Conservation (phyloP, 345 rosid species). For the Moringa oleifera region DNA sequence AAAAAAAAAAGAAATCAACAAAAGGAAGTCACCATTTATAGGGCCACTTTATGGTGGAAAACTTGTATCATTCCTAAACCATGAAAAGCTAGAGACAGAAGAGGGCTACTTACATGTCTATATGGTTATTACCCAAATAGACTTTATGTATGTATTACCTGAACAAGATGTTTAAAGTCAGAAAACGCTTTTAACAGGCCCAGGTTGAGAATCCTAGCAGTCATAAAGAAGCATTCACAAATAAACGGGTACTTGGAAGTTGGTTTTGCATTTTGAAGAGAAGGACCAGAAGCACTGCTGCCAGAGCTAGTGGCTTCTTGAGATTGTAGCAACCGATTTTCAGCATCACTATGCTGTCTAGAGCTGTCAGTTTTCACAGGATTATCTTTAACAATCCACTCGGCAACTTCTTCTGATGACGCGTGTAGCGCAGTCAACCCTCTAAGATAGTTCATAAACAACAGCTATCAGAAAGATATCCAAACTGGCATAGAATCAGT, state of each 20-base stretch:
- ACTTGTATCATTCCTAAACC: background rate
- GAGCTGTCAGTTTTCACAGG: slow-evolving; percentile 23
- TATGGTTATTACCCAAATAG: slow-evolving; percentile 2
- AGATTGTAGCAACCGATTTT: slow-evolving; percentile 59
- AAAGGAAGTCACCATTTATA: background rate
- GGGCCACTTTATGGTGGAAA: background rate
- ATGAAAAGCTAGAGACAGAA: background rate
- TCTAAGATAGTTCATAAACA: slow-evolving; percentile 33
- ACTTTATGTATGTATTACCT: slow-evolving; percentile 46
- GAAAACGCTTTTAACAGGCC: slow-evolving; percentile 95
- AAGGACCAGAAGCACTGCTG: slow-evolving; percentile 27
- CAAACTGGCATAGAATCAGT: slow-evolving; percentile 4
- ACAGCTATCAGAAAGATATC: slow-evolving; percentile 11
- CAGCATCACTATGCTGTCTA: slow-evolving; percentile 32
- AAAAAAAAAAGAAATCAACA: background rate
- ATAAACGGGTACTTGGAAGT: slow-evolving; percentile 61
- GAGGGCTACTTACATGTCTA: background rate
- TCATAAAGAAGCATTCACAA: slow-evolving; percentile 98
- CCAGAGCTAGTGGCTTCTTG: slow-evolving; percentile 78
- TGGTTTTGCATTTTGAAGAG: slow-evolving; percentile 24
- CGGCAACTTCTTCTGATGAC: slow-evolving; percentile 85
- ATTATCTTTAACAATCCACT: slow-evolving; percentile 61
- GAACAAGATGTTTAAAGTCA: slow-evolving; percentile 93
- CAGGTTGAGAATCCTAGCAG: slow-evolving; percentile 92
- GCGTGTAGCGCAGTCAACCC: slow-evolving; percentile 87